These are phyloP conservation scores for Rhynchospora pubera DNA, from an alignment of 176 grass and related monocot genomes.

Conservation along the genomic window DNA sequence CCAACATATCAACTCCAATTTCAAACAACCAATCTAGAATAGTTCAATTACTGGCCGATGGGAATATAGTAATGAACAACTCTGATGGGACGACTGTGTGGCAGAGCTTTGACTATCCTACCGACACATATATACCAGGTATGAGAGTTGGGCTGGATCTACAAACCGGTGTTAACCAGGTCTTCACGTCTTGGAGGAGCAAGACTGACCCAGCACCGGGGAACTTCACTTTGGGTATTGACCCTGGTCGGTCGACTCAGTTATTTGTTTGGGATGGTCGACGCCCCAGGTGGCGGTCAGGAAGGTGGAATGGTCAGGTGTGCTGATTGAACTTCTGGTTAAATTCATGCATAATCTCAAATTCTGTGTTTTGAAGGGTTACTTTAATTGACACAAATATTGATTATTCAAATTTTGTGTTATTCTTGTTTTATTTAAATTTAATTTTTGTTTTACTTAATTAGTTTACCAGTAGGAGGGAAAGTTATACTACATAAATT, in stretches of 20 bases:
- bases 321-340: background rate
- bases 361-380: background rate
- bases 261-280: conserved; percentile 52
- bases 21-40: conserved; percentile 12
- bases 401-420: background rate
- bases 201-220: conserved; percentile 64
- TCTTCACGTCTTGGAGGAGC: conserved; percentile 71
- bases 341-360: background rate
- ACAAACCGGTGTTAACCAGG: conserved; percentile 26
- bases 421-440: background rate
- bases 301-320: conserved; percentile 38
- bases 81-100: conserved; percentile 27
- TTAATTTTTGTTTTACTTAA: background rate
- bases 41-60: conserved; percentile 30
- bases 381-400: background rate
- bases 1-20: conserved; percentile 19
- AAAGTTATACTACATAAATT: background rate
- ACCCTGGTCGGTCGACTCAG: conserved; percentile 39
- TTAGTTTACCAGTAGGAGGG: background rate
- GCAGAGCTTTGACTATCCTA: conserved; percentile 77
- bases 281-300: conserved; percentile 34
- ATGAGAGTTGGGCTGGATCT: conserved; percentile 40
- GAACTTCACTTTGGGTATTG: conserved; percentile 61
- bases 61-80: conserved; percentile 37
- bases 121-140: conserved; percentile 67